phyloP scores from a whole-genome alignment of 2,329 filamentous ascomycete genomes.

The Chaetomium sp. region DNA sequence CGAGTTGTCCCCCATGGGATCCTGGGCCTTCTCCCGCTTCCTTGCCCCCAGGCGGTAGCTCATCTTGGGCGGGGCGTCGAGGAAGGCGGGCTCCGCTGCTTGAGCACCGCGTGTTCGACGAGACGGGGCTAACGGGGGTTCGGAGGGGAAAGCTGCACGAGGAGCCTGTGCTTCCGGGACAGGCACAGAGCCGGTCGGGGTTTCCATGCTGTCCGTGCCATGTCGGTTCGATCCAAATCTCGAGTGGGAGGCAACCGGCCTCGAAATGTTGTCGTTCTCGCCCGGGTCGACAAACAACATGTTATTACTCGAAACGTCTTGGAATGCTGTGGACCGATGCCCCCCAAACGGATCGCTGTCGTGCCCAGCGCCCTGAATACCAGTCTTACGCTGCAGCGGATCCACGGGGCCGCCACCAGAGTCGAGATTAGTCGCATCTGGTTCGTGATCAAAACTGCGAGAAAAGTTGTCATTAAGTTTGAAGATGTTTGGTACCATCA shows the following conservation, averaged over 20 bases:
- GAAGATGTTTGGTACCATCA: constrained; percentile 83
- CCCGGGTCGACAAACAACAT: constrained; percentile 38
- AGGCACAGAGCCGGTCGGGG: constrained; percentile 48
- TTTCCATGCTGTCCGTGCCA: constrained; percentile 55
- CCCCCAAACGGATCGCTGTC: constrained; percentile 48
- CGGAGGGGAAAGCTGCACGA: constrained; percentile 29
- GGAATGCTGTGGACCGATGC: constrained; percentile 34
- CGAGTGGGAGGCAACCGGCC: constrained; percentile 46
- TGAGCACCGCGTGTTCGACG: constrained; percentile 51
- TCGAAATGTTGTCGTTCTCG: constrained; percentile 51
- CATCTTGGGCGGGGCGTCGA: constrained; percentile 59
- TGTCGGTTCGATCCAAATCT: constrained; percentile 36
- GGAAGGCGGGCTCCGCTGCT: constrained; percentile 41
- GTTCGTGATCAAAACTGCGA: constrained; percentile 40
- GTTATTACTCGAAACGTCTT: constrained; percentile 34
- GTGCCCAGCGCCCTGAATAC: constrained; percentile 33
- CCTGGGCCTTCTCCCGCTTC: constrained; percentile 35
- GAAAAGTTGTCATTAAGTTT: constrained; percentile 55
- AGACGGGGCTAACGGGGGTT: constrained; percentile 46
- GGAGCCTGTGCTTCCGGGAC: constrained; percentile 32
- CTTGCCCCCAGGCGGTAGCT: constrained; percentile 48
- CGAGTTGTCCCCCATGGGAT: constrained; percentile 38
- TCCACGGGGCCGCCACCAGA: constrained; percentile 36
- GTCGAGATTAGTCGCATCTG: constrained; percentile 29
- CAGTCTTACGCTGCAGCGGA: constrained; percentile 36